Percentiles rank a stretch among this genome's conserved stretches.
These are phyloP conservation scores for Pichia sp. DNA, from an alignment of 1,139 yeast species.

Conservation along the genomic window DNA sequence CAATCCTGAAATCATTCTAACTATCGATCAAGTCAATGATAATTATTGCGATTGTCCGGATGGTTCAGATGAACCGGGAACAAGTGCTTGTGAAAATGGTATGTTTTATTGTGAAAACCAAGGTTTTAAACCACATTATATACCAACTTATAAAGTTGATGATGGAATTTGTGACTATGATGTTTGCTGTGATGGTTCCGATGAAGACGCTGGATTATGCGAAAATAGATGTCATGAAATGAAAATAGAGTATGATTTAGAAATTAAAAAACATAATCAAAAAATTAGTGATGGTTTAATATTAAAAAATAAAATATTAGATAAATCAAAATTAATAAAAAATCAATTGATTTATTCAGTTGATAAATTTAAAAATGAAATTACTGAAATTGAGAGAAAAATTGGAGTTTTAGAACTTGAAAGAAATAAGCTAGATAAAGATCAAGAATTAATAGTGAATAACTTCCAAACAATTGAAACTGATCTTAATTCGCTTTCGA, in stretches of 20 bases:
- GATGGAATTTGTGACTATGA: constrained; percentile 94
- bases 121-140: constrained; percentile 55
- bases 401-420: constrained; percentile 3
- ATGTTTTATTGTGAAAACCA: constrained; percentile 70
- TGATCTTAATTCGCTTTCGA: constrained; percentile 4
- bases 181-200: constrained; percentile 91
- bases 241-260: constrained; percentile 32
- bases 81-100: constrained; percentile 67
- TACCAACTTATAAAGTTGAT: constrained; percentile 60
- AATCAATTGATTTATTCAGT: constrained; percentile 10
- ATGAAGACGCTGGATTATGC: constrained; percentile 55
- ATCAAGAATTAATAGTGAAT: constrained; percentile 22
- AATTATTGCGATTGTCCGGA: constrained; percentile 95
- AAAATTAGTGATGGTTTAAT: constrained; percentile 32
- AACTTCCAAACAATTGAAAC: constrained; percentile 22
- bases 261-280: constrained; percentile 28
- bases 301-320: constrained; percentile 19
- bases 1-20: constrained; percentile 55
- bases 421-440: constrained; percentile 9
- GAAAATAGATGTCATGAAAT: constrained; percentile 53
- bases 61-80: constrained; percentile 97
- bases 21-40: constrained; percentile 68
- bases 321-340: constrained; percentile 24
- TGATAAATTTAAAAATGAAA: constrained; percentile 14
- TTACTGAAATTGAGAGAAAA: constrained; percentile 11